A percentile compares a stretch with the other conserved stretches of the same genome.
Conservation (phyloP, 176 grass and related monocot genomes). For the Avena sativa region DNA sequence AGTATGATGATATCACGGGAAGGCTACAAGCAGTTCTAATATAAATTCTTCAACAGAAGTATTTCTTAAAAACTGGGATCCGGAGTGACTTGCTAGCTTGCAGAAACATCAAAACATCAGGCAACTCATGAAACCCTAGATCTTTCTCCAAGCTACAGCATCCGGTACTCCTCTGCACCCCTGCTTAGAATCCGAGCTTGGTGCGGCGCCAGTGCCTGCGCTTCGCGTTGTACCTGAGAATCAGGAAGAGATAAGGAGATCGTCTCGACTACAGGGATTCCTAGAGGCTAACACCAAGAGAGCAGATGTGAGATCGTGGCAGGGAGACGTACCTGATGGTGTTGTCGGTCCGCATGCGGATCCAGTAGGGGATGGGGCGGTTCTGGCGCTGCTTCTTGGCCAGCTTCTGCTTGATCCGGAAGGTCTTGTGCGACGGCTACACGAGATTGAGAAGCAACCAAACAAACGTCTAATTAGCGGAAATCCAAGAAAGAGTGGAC, state of each 20-base stretch:
- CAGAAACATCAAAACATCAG: neutral
- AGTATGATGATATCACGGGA: neutral
- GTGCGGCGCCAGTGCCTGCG: constrained; percentile 99
- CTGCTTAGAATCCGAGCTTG: constrained; percentile 88
- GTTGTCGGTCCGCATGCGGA: constrained; percentile 94
- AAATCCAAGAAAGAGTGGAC: neutral
- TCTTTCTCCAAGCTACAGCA: neutral
- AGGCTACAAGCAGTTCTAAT: constrained; percentile 37
- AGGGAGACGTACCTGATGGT: constrained; percentile 65
- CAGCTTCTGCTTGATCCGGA: constrained; percentile 91
- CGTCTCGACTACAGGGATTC: too few species aligned
- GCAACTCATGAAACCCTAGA: neutral
- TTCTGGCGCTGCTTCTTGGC: constrained; percentile 97
- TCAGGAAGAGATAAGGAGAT: too few species aligned
- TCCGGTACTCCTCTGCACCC: neutral
- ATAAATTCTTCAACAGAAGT: constrained; percentile 40
- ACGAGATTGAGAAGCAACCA: neutral
- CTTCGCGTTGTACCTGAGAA: constrained; percentile 90
- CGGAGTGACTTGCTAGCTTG: constrained; percentile 12
- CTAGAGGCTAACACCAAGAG: too few species aligned
- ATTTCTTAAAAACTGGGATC: constrained; percentile 19
- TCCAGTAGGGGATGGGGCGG: constrained; percentile 85
- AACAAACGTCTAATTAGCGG: neutral
- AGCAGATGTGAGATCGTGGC: neutral
- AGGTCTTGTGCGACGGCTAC: constrained; percentile 96